phyloP scores from a whole-genome alignment of 352 stramenopile genomes.

The Pythium insidiosum region DNA sequence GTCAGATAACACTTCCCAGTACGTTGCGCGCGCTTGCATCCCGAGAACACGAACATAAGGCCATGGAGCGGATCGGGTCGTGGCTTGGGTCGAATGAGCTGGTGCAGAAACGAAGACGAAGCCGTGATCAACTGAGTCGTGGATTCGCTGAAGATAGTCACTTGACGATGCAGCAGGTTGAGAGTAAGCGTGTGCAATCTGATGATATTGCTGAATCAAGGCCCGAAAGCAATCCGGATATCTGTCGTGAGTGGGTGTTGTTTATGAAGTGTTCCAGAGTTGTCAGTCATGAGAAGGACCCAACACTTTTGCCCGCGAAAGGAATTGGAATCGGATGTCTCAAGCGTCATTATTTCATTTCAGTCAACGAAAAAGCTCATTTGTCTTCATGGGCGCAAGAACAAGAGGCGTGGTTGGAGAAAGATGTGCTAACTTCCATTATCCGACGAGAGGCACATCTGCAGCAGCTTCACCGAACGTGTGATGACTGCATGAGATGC shows the following conservation, averaged over 20 bases:
- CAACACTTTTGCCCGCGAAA: slow-evolving; percentile 2
- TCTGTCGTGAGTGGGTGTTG: slow-evolving; percentile 72
- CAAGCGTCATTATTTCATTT: slow-evolving; percentile 74
- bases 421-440: slow-evolving; percentile 39
- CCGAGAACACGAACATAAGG: slow-evolving; percentile 38
- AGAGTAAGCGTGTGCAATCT: too few relatives aligned
- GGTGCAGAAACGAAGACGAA: slow-evolving; percentile 27
- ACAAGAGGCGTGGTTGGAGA: slow-evolving; percentile 60
- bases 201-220: slow-evolving; percentile 33
- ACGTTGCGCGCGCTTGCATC: slow-evolving; percentile 27
- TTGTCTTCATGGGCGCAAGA: slow-evolving; percentile 57
- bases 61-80: slow-evolving; percentile 53
- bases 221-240: slow-evolving; percentile 21
- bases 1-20: slow-evolving; percentile 19
- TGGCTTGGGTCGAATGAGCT: slow-evolving; percentile 55
- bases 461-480: slow-evolving; percentile 22
- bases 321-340: slow-evolving; percentile 42
- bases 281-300: slow-evolving; percentile 1
- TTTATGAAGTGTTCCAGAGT: slow-evolving; percentile 43
- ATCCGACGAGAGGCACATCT: slow-evolving; percentile 57
- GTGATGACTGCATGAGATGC: slow-evolving; percentile 44
- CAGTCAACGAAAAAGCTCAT: slow-evolving; percentile 37
- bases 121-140: too few relatives aligned
- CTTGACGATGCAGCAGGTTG: too few relatives aligned
- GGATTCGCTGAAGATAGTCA: too few relatives aligned